Percentiles rank a stretch among this genome's conserved stretches.
Conservation (phyloP, 2,329 filamentous ascomycete genomes). For the Chalaropsis ovoidea region DNA sequence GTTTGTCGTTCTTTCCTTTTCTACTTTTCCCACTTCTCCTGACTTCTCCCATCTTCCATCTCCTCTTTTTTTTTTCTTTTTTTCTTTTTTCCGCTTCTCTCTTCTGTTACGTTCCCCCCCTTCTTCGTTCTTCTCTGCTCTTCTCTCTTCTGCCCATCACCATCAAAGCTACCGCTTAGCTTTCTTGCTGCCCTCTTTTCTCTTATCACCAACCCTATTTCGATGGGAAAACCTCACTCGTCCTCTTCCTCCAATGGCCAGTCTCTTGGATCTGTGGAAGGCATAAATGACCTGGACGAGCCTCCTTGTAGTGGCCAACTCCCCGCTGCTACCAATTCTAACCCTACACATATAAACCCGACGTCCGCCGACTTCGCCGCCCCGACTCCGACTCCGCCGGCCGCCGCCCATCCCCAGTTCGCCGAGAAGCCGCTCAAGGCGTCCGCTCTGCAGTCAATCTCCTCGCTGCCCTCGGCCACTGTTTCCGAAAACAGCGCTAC, state of each 20-base stretch:
- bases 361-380: conserved; percentile 2
- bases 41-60: not conserved
- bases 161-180: conserved; percentile 4
- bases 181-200: conserved; percentile 16
- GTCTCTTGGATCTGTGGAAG: conserved; percentile 27
- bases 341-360: not conserved
- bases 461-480: conserved; percentile 17
- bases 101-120: not conserved
- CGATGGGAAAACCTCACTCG: conserved; percentile 27
- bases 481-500: conserved; percentile 21
- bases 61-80: not conserved
- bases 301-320: conserved; percentile 26
- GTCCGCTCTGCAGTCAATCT: conserved; percentile 16
- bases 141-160: not conserved
- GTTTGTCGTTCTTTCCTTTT: not conserved
- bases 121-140: conserved; percentile 1
- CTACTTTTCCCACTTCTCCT: not conserved
- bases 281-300: conserved; percentile 27
- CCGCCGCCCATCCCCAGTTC: not conserved
- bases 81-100: conserved; percentile 8
- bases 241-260: conserved; percentile 27
- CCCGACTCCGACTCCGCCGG: not conserved
- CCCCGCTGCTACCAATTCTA: conserved; percentile 15
- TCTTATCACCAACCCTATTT: conserved; percentile 23
- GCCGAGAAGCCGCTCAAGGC: conserved; percentile 5